Evolutionary conservation across 305 asterid species (phyloP).

Genomic region (Withania somnifera): DNA sequence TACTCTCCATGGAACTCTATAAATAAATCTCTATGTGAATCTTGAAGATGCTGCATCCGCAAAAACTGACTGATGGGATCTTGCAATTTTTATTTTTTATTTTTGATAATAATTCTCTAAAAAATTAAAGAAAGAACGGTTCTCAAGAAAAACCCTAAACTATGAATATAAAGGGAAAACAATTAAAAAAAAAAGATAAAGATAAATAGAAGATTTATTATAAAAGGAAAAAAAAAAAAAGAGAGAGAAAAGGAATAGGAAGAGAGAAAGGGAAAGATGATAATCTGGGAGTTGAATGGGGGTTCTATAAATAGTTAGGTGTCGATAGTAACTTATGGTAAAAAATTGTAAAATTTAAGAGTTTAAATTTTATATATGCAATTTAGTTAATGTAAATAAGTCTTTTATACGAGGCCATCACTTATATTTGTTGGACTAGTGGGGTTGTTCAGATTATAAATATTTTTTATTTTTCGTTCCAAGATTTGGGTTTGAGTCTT

Average conservation of each 20-base stretch:
- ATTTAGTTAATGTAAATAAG: too few species aligned
- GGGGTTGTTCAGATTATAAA: too few species aligned
- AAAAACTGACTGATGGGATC: constrained; percentile 4
- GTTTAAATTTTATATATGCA: too few species aligned
- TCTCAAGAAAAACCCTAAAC: not conserved
- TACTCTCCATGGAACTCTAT: not conserved
- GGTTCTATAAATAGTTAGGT: not conserved
- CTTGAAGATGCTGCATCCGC: constrained; percentile 8
- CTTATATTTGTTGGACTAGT: too few species aligned
- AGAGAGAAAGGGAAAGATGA: not conserved
- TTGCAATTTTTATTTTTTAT: too few species aligned
- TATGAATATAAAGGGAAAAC: not conserved
- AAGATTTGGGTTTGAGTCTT: too few species aligned
- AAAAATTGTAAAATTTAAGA: too few species aligned
- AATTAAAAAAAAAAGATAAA: not conserved
- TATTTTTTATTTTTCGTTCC: too few species aligned
- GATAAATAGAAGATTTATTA: not conserved
- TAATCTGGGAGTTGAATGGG: not conserved
- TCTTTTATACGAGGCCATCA: too few species aligned
- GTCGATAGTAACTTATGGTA: not conserved
- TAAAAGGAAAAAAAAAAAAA: too few species aligned
- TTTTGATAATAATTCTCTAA: too few species aligned
- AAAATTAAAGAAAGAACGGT: too few species aligned
- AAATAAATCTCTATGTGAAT: not conserved
- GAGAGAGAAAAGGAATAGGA: not conserved